phyloP scores from a whole-genome alignment of 805 yeast species.

The Saccharomycopsis sp. region DNA sequence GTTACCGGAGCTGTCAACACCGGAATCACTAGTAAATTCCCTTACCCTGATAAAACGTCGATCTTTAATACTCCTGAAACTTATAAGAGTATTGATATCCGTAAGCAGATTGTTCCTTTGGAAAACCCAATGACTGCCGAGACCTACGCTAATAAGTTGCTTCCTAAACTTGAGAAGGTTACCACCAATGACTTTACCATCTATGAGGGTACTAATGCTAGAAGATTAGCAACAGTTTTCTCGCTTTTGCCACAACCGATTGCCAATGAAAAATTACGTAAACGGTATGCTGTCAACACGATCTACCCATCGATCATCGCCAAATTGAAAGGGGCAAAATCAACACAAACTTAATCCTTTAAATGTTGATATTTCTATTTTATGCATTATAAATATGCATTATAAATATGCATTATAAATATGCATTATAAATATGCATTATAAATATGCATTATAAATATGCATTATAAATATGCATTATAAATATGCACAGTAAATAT shows the following conservation, averaged over 20 bases:
- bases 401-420: too few relatives aligned
- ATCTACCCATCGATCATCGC: not conserved
- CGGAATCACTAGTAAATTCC: conserved; percentile 51
- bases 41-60: conserved; percentile 51
- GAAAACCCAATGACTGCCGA: conserved; percentile 56
- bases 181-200: conserved; percentile 2
- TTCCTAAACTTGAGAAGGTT: conserved; percentile 37
- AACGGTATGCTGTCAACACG: not conserved
- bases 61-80: conserved; percentile 47
- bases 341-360: not conserved
- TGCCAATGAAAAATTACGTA: not conserved
- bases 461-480: too few relatives aligned
- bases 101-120: conserved; percentile 53
- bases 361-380: too few relatives aligned
- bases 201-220: conserved; percentile 12
- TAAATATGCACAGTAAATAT: too few relatives aligned
- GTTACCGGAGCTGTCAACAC: conserved; percentile 75
- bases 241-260: not conserved
- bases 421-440: too few relatives aligned
- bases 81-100: conserved; percentile 37
- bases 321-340: not conserved
- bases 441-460: too few relatives aligned
- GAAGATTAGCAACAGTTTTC: not conserved
- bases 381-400: too few relatives aligned
- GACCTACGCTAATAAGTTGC: conserved; percentile 49